Conservation (phyloP, 805 yeast genomes). For the Ogataea dorogensis region DNA sequence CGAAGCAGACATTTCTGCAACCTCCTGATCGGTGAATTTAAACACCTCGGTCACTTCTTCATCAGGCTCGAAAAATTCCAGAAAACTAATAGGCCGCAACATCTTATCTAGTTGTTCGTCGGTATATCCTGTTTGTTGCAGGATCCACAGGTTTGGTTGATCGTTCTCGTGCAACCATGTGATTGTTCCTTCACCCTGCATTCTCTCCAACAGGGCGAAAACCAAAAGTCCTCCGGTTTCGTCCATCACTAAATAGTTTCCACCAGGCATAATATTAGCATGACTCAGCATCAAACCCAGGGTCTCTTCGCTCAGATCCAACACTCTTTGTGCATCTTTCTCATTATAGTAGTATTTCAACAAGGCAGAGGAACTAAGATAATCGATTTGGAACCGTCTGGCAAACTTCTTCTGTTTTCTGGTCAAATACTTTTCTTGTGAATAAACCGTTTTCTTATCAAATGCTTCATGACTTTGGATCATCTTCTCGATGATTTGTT, state of each 20-base stretch:
- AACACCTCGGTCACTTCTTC: slow-evolving; percentile 44
- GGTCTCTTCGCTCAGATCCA: slow-evolving; percentile 84
- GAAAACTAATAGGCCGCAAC: slow-evolving; percentile 68
- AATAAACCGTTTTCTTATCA: slow-evolving; percentile 81
- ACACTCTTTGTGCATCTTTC: slow-evolving; percentile 67
- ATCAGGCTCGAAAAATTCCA: slow-evolving; percentile 83
- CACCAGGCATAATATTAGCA: slow-evolving; percentile 86
- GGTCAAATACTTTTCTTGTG: slow-evolving; percentile 88
- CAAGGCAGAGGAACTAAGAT: slow-evolving; percentile 66
- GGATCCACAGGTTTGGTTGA: slow-evolving; percentile 76
- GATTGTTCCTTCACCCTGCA: slow-evolving; percentile 74
- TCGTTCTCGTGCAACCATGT: slow-evolving; percentile 87
- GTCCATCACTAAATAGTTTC: slow-evolving; percentile 82
- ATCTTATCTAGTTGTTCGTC: slow-evolving; percentile 50
- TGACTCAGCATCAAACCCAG: slow-evolving; percentile 73
- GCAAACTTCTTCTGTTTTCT: slow-evolving; percentile 91
- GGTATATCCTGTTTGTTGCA: slow-evolving; percentile 64
- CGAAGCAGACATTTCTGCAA: slow-evolving; percentile 53
- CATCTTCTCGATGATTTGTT: slow-evolving; percentile 75
- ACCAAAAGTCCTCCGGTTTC: slow-evolving; percentile 93
- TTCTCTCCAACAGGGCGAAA: slow-evolving; percentile 84
- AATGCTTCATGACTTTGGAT: slow-evolving; percentile 83
- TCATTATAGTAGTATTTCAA: slow-evolving; percentile 67
- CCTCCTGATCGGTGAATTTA: slow-evolving; percentile 49
- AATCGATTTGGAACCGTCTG: slow-evolving; percentile 79